These are phyloP conservation scores for Ogataea polymorpha DNA, from an alignment of 805 yeast genomes.

Conservation along the genomic window DNA sequence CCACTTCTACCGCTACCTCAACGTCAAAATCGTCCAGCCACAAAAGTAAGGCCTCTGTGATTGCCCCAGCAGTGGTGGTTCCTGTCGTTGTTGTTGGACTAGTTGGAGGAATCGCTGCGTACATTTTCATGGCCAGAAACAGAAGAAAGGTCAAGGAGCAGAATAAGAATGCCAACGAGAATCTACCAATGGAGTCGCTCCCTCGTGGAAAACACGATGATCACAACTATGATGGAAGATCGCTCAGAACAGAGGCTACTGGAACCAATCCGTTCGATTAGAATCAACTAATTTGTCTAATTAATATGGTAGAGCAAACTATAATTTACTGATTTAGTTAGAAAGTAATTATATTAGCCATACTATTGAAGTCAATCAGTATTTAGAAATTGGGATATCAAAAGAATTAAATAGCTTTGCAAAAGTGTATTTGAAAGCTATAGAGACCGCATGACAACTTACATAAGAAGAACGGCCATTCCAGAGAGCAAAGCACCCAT, in stretches of 20 bases:
- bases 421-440: no score
- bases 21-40: not conserved
- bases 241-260: constrained; percentile 1
- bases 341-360: no score
- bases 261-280: not conserved
- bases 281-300: no score
- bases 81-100: constrained; percentile 3
- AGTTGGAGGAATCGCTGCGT: not conserved
- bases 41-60: not conserved
- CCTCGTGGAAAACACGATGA: not conserved
- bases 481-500: not conserved
- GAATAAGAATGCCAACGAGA: not conserved
- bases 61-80: constrained; percentile 3
- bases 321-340: not conserved
- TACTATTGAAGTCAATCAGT: no score
- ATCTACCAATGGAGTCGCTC: not conserved
- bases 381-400: no score
- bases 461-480: not conserved
- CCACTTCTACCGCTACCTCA: constrained; percentile 1
- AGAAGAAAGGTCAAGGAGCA: not conserved
- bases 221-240: not conserved
- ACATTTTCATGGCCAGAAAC: not conserved
- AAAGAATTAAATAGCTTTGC: no score
- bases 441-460: not conserved
- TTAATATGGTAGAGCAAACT: not conserved